Evolutionary conservation across 805 yeast genomes (phyloP), one percentile per base, ranked within the genome.

Genomic region (Candida nanaspora): DNA sequence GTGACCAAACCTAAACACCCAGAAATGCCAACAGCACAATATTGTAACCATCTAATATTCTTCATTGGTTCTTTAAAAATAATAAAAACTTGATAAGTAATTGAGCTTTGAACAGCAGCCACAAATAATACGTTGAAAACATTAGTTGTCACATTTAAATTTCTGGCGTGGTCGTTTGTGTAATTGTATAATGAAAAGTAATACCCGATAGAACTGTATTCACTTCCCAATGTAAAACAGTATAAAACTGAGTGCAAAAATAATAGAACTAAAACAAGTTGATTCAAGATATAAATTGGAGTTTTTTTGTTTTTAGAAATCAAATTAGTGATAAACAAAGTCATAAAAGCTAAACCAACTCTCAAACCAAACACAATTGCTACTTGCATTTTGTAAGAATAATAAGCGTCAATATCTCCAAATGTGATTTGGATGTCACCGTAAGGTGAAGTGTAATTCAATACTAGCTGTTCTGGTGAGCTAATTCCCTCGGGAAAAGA

Each of bases 251-350:
- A 74, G 40, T 84, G 82, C 14, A 87, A 42, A 4, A 81, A 57
- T 40, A 81, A 61, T 4, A 78, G 55, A 2, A 75, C 38, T 39
- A 91, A 64, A 27, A 84, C 75, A 2, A 68, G 38, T 55, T 79
- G 80, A 59, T 89, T 88, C 35, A 87, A 61, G n/a, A 80, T 57
- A 57, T 86, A 91, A 23, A 87, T 74, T 7, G 88, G 85, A 0
- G 89, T 76, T 19, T 60, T 70, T 49, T 70, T 76, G 43, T 72
- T 75, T 41, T 70, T 72, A 2, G 77, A 68, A 7, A 73, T 60
- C 43, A 80, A 56, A 50, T 72, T 67, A 33, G 80, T 60, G 5
- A 70, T 48, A 13, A 73, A 57, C 5, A 68, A 56, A 11, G 72
- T 57, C 39, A 75, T 53, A 5, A 79, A 68, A 2, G 77, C 70